phyloP scores from a whole-genome alignment of 805 yeast species.

The Debaryomyces hansenii region DNA sequence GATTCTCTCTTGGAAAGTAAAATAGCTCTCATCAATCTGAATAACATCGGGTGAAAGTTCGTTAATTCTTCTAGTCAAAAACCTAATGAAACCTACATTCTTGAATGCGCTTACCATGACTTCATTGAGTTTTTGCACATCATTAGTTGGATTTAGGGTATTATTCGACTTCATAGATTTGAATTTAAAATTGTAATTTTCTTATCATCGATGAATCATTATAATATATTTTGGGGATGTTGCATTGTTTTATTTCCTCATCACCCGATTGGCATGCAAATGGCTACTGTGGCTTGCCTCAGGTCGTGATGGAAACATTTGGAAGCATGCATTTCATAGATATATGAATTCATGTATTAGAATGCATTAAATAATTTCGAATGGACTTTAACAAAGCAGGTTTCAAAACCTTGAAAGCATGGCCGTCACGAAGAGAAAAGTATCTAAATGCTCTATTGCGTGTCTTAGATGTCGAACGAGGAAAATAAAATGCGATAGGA shows the following conservation, averaged over 20 bases:
- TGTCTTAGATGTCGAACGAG: slow-evolving; percentile 3
- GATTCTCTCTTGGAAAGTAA: background rate
- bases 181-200: background rate
- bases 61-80: slow-evolving; percentile 1
- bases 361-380: too few relatives aligned
- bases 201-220: background rate
- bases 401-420: background rate
- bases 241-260: too few relatives aligned
- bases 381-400: background rate
- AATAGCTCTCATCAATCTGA: background rate
- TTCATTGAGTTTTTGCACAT: slow-evolving; percentile 3
- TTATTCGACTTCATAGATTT: background rate
- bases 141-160: slow-evolving; percentile 1
- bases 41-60: background rate
- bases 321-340: too few relatives aligned
- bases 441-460: slow-evolving; percentile 4
- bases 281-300: too few relatives aligned
- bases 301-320: too few relatives aligned
- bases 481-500: slow-evolving; percentile 3
- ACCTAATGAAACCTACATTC: background rate
- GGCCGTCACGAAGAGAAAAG: background rate
- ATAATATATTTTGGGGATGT: too few relatives aligned
- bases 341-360: too few relatives aligned
- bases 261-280: too few relatives aligned
- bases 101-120: slow-evolving; percentile 2